These are phyloP conservation scores for Chlorella sp. DNA, from an alignment of 139 green algal genomes.

Conservation along the genomic window DNA sequence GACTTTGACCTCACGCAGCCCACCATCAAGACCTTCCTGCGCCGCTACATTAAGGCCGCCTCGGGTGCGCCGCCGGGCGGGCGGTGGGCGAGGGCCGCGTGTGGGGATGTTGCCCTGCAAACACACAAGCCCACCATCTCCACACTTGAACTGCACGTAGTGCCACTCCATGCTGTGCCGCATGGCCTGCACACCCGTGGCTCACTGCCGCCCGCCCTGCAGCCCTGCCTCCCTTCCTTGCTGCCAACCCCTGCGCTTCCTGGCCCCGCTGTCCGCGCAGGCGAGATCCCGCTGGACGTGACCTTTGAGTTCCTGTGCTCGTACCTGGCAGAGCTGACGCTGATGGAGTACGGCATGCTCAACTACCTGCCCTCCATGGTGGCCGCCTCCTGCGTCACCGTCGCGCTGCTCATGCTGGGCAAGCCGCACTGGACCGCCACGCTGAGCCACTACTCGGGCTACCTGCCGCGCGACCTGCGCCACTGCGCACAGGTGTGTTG, in stretches of 20 bases:
- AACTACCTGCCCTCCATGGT: constrained; percentile 80
- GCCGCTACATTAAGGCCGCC: constrained; percentile 73
- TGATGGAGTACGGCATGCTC: constrained; percentile 89
- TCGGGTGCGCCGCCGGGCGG: constrained; percentile 1
- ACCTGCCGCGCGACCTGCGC: constrained; percentile 58
- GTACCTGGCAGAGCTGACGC: constrained; percentile 90
- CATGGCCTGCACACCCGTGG: not conserved
- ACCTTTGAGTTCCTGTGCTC: constrained; percentile 75
- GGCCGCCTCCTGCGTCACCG: constrained; percentile 79
- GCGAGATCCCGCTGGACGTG: constrained; percentile 40
- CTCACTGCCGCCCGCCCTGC: not conserved
- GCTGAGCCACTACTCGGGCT: constrained; percentile 73
- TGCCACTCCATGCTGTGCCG: too few species aligned
- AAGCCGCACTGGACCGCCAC: constrained; percentile 63
- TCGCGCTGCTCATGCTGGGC: constrained; percentile 71
- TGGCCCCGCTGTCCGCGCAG: too few species aligned
- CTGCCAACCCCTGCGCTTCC: not conserved
- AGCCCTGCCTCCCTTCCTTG: not conserved
- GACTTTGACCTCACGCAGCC: constrained; percentile 91
- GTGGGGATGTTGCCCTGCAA: too few species aligned
- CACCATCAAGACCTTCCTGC: constrained; percentile 93
- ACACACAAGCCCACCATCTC: not conserved
- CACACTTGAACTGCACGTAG: not conserved
- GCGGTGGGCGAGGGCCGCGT: not conserved
- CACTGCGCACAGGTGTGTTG: constrained; percentile 45